Evolutionary conservation across 108 stramenopile species (phyloP).

Genomic region (Discostella pseudostelligera): DNA sequence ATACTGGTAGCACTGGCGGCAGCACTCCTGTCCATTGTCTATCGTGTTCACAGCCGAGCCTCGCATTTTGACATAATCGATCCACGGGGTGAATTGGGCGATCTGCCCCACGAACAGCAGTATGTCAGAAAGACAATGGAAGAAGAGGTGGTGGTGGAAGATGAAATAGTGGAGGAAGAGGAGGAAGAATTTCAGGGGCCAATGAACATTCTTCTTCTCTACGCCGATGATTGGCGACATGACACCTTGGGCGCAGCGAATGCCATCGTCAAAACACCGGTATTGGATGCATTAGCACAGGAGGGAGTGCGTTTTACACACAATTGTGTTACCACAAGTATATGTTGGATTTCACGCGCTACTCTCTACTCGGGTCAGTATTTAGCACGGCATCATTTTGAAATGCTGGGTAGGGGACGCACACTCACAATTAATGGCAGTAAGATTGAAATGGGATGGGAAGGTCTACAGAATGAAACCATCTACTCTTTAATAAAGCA

Average conservation of each 20-base stretch:
- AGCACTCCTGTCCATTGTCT: slow-evolving; percentile 3
- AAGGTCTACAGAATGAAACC: slow-evolving; percentile 66
- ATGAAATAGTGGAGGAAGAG: no score
- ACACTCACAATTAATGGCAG: slow-evolving; percentile 34
- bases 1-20: slow-evolving; percentile 3
- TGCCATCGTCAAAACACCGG: slow-evolving; percentile 62
- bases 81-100: slow-evolving; percentile 10
- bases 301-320: slow-evolving; percentile 66
- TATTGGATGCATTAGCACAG: slow-evolving; percentile 54
- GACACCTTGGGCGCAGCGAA: slow-evolving; percentile 53
- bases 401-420: slow-evolving; percentile 44
- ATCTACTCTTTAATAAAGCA: slow-evolving; percentile 59
- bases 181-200: slow-evolving; percentile 37
- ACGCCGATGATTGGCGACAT: slow-evolving; percentile 58
- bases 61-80: slow-evolving; percentile 1
- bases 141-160: slow-evolving; percentile 29
- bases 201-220: slow-evolving; percentile 49
- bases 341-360: slow-evolving; percentile 68
- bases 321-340: slow-evolving; percentile 67
- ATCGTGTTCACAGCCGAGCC: slow-evolving; percentile 9
- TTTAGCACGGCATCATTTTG: slow-evolving; percentile 51
- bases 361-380: slow-evolving; percentile 65
- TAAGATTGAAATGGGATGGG: slow-evolving; percentile 29
- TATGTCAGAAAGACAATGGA: background rate
- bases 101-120: background rate